These are phyloP conservation scores for Ophiocordyceps camponoti-rufipedis DNA, from an alignment of 2,329 filamentous ascomycete species.

Conservation along the genomic window DNA sequence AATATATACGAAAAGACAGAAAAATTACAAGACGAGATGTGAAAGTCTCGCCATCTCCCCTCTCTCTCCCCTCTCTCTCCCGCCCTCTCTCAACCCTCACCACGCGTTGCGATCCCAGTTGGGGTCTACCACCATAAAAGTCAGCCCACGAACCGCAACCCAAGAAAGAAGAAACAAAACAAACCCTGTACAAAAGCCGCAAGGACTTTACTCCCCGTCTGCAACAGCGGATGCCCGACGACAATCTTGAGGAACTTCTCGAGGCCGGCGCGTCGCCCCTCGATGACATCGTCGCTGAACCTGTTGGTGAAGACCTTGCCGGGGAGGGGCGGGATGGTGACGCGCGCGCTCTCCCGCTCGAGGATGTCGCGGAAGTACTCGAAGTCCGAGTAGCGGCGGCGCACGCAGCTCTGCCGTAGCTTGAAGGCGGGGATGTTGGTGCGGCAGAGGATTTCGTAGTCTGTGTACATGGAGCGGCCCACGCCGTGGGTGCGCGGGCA, in stretches of 20 bases:
- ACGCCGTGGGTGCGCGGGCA: conserved; percentile 90
- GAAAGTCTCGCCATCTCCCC: too few relatives aligned
- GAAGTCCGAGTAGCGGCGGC: conserved; percentile 91
- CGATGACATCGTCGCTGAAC: conserved; percentile 96
- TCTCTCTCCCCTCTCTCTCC: background rate
- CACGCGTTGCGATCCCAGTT: conserved; percentile 87
- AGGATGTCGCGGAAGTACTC: conserved; percentile 98
- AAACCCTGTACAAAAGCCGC: conserved; percentile 91
- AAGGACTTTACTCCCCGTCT: conserved; percentile 93
- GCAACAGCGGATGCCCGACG: conserved; percentile 84
- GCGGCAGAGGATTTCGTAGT: conserved; percentile 93
- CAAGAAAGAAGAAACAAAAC: conserved; percentile 2
- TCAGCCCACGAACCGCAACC: background rate
- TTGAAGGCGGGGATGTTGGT: conserved; percentile 99
- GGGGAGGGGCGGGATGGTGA: conserved; percentile 87
- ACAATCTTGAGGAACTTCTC: conserved; percentile 97
- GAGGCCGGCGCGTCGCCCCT: conserved; percentile 75
- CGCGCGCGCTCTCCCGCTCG: conserved; percentile 82
- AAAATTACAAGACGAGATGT: background rate
- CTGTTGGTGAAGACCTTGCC: conserved; percentile 97
- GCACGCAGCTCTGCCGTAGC: conserved; percentile 71
- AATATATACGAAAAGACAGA: background rate
- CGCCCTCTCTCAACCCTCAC: conserved; percentile 25
- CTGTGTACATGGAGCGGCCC: conserved; percentile 92
- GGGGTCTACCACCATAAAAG: conserved; percentile 33